Percentiles rank a stretch among this genome's conserved stretches.
These are phyloP conservation scores for Cokeromyces recurvatus DNA, from an alignment of 371 early-diverging fungal genomes.

Conservation along the genomic window DNA sequence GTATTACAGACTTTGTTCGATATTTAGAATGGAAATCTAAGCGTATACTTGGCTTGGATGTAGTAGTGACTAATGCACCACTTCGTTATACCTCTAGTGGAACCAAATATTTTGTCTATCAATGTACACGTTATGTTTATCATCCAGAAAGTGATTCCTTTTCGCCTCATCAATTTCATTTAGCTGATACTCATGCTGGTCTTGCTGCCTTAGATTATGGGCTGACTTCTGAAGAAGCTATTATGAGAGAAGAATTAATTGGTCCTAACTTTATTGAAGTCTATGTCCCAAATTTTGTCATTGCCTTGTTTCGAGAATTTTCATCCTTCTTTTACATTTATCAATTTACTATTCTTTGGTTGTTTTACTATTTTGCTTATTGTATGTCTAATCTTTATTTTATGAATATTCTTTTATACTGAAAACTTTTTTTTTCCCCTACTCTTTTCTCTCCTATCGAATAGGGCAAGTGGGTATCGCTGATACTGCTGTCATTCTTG, in stretches of 20 bases:
- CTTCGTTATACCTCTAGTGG: conserved; percentile 49
- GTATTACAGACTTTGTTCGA: conserved; percentile 7
- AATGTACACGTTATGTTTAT: conserved; percentile 66
- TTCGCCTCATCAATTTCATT: conserved; percentile 49
- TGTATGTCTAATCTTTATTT: conserved; percentile 19
- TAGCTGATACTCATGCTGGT: conserved; percentile 48
- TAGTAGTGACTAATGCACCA: conserved; percentile 32
- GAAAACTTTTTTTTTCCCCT: too few species aligned
- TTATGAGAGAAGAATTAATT: conserved; percentile 50
- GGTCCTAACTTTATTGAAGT: conserved; percentile 74
- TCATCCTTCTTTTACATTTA: conserved; percentile 76
- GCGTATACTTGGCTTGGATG: conserved; percentile 26
- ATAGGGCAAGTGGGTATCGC: conserved; percentile 64
- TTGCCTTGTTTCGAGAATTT: conserved; percentile 63
- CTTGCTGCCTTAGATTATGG: conserved; percentile 48
- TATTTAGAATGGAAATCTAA: conserved; percentile 21
- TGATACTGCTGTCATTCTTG: conserved; percentile 63
- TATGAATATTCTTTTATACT: too few species aligned
- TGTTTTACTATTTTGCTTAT: conserved; percentile 72
- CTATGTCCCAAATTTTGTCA: conserved; percentile 48
- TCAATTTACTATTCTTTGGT: conserved; percentile 69
- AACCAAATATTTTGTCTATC: conserved; percentile 64
- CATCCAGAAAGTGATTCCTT: conserved; percentile 31
- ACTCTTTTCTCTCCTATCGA: conserved; percentile 13
- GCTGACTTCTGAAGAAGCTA: conserved; percentile 52